Conservation (phyloP, 2,329 filamentous ascomycete genomes). For the Blastomyces gilchristii region DNA sequence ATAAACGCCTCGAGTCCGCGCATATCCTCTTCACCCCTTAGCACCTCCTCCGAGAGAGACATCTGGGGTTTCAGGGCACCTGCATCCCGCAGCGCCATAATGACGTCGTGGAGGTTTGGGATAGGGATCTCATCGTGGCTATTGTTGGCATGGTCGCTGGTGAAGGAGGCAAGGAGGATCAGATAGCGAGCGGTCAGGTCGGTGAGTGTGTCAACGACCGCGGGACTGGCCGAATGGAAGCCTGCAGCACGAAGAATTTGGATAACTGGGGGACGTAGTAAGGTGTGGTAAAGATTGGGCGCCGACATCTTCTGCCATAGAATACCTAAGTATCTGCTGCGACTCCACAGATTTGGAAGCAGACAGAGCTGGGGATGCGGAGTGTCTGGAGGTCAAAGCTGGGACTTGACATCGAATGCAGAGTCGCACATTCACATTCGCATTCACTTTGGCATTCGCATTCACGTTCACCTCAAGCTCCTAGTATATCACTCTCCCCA, state of each 20-base stretch:
- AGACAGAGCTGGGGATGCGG: background rate
- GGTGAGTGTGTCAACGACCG: slow-evolving; percentile 76
- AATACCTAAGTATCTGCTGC: no score
- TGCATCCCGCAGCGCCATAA: slow-evolving; percentile 73
- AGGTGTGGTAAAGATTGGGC: slow-evolving; percentile 55
- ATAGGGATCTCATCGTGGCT: slow-evolving; percentile 55
- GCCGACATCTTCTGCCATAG: slow-evolving; percentile 8
- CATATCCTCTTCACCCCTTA: slow-evolving; percentile 62
- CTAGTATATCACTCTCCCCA: background rate
- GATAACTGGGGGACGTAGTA: slow-evolving; percentile 76
- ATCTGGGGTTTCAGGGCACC: slow-evolving; percentile 63
- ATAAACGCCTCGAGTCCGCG: slow-evolving; percentile 69
- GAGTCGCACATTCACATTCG: background rate
- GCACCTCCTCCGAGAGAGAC: slow-evolving; percentile 57
- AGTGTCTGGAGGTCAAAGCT: no score
- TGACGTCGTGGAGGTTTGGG: slow-evolving; percentile 64
- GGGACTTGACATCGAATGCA: background rate
- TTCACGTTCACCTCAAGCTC: background rate
- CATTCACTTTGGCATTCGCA: background rate
- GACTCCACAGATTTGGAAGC: background rate
- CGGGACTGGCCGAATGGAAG: slow-evolving; percentile 71
- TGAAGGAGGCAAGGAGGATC: slow-evolving; percentile 59
- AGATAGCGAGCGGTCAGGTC: slow-evolving; percentile 79
- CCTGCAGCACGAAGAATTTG: slow-evolving; percentile 87
- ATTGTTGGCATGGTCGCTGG: slow-evolving; percentile 59